These are phyloP conservation scores for Penicillium sp. DNA, from an alignment of 2,329 filamentous ascomycete genomes.

Conservation along the genomic window DNA sequence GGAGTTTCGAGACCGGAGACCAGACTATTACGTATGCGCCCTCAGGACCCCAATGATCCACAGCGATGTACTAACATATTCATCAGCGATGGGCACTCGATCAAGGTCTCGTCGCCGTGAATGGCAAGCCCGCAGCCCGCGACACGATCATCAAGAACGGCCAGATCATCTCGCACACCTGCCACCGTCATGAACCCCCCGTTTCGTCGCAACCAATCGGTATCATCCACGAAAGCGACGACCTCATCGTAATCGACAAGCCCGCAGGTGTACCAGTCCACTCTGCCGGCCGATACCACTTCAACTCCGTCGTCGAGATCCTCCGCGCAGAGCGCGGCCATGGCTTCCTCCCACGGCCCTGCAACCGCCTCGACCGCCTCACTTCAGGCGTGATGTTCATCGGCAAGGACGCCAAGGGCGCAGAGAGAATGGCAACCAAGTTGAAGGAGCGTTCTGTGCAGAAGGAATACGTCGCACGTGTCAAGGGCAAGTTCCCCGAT, in stretches of 20 bases:
- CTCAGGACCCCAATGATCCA: neutral
- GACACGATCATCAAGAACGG: conserved; percentile 80
- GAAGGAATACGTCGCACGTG: conserved; percentile 93
- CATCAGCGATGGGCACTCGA: conserved; percentile 71
- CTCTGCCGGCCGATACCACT: conserved; percentile 91
- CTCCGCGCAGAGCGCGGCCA: conserved; percentile 72
- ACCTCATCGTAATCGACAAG: conserved; percentile 96
- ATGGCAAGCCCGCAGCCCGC: conserved; percentile 69
- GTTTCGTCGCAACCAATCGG: conserved; percentile 78
- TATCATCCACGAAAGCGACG: conserved; percentile 86
- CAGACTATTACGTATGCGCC: conserved; percentile 74
- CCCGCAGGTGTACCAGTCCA: conserved; percentile 94
- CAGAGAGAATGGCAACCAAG: conserved; percentile 73
- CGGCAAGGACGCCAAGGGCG: conserved; percentile 79
- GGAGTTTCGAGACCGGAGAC: conserved; percentile 86
- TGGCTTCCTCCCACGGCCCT: conserved; percentile 66
- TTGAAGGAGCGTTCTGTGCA: conserved; percentile 79
- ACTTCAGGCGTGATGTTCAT: conserved; percentile 99
- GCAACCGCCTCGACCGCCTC: conserved; percentile 89
- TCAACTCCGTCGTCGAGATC: conserved; percentile 92
- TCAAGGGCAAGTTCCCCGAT: conserved; percentile 87
- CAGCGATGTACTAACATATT: conserved; percentile 5
- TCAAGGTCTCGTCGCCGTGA: conserved; percentile 74
- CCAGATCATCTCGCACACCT: conserved; percentile 85
- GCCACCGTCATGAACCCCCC: conserved; percentile 94